Conservation (phyloP, 1,284 basidiomycete species). For the Lentinus polychrous region DNA sequence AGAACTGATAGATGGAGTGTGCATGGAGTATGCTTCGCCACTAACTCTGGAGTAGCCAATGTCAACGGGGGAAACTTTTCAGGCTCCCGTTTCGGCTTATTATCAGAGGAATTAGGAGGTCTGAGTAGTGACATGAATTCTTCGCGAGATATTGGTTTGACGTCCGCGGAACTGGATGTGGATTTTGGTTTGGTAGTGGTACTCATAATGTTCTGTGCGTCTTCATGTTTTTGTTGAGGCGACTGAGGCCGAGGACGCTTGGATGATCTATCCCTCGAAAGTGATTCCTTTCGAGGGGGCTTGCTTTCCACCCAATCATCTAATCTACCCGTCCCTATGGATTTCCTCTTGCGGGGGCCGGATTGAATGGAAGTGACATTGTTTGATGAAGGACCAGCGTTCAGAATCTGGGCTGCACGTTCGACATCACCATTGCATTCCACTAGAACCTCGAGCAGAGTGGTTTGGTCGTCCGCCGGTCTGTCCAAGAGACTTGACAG, state of each 20-base stretch:
- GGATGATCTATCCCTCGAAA: conserved; percentile 4
- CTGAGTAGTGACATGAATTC: conserved; percentile 43
- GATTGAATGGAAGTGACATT: too few relatives aligned
- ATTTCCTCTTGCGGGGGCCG: conserved; percentile 32
- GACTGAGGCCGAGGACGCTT: conserved; percentile 7
- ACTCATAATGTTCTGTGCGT: conserved; percentile 2
- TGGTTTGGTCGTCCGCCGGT: conserved; percentile 27
- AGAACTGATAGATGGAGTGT: conserved; percentile 65
- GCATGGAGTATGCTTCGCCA: conserved; percentile 69
- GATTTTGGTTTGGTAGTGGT: conserved; percentile 19
- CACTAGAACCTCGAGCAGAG: conserved; percentile 57
- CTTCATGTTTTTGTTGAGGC: background rate
- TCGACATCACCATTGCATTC: conserved; percentile 53
- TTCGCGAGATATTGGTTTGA: conserved; percentile 25
- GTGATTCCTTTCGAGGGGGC: conserved; percentile 15
- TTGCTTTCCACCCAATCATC: conserved; percentile 44
- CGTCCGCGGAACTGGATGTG: background rate
- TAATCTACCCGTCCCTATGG: conserved; percentile 28
- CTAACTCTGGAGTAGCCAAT: conserved; percentile 48
- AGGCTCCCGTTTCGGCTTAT: conserved; percentile 15
- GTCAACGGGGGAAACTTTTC: conserved; percentile 44
- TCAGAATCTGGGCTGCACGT: conserved; percentile 40
- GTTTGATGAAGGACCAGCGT: background rate
- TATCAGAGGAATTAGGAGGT: conserved; percentile 35
- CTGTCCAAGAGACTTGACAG: conserved; percentile 51